phyloP scores from a whole-genome alignment of 2,329 filamentous ascomycete genomes.

The Sordariomycetes sp. region DNA sequence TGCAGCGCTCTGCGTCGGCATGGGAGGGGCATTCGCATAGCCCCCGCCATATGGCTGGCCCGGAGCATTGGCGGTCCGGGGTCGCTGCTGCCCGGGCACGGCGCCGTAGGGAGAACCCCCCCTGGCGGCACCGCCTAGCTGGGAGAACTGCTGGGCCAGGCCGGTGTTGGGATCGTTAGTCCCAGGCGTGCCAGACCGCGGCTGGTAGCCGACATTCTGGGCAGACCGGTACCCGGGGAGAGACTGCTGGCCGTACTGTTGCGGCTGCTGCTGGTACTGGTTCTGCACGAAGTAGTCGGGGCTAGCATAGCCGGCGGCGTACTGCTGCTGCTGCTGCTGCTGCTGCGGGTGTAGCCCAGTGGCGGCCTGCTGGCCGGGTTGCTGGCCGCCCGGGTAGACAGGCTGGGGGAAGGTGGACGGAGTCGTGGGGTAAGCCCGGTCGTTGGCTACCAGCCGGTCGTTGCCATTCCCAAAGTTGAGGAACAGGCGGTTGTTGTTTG shows the following conservation, averaged over 20 bases:
- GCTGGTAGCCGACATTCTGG: conserved; percentile 32
- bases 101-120: conserved; percentile 55
- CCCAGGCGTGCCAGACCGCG: conserved; percentile 42
- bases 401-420: conserved; percentile 95
- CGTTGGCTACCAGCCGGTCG: conserved; percentile 45
- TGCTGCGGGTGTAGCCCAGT: conserved; percentile 15
- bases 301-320: conserved; percentile 5
- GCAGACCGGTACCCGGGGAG: conserved; percentile 35
- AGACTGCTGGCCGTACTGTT: conserved; percentile 32
- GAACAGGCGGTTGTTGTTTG: conserved; percentile 44
- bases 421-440: conserved; percentile 70
- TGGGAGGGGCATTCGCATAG: conserved; percentile 53
- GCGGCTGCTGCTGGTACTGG: conserved; percentile 19
- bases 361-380: background rate
- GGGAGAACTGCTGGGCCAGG: conserved; percentile 88
- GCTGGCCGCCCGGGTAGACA: conserved; percentile 40
- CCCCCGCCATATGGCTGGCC: conserved; percentile 50
- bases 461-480: conserved; percentile 56
- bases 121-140: conserved; percentile 63
- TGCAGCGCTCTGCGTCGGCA: conserved; percentile 40
- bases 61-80: conserved; percentile 66
- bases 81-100: conserved; percentile 57
- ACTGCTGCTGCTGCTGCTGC: conserved; percentile 21
- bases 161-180: conserved; percentile 79
- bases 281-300: conserved; percentile 5